phyloP scores from a whole-genome alignment of 78 protist species.

The Guillardia theta region DNA sequence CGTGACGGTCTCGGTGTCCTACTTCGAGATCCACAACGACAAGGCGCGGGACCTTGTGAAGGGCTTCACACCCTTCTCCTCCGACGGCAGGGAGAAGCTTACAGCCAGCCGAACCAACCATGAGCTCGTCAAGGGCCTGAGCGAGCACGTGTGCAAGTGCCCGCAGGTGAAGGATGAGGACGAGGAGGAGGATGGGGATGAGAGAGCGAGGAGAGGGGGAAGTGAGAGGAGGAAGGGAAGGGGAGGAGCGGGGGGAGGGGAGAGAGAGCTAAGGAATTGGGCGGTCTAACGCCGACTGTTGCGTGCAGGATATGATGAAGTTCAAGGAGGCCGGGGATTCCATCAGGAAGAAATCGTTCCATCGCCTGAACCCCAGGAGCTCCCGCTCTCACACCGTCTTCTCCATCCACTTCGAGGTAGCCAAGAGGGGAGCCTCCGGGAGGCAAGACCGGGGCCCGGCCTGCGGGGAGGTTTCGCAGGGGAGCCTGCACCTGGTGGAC shows the following conservation, averaged over 20 bases:
- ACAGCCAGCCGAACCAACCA: no score
- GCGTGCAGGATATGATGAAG: background rate
- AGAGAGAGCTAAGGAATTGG: no score
- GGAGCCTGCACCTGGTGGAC: background rate
- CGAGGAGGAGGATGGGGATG: no score
- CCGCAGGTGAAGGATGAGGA: no score
- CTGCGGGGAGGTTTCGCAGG: background rate
- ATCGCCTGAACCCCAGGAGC: background rate
- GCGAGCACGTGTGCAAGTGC: no score
- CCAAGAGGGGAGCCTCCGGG: background rate
- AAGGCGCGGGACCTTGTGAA: background rate
- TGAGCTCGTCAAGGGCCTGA: no score
- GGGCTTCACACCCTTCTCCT: no score
- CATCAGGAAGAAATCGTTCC: background rate
- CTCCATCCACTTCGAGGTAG: background rate
- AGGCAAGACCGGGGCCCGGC: background rate
- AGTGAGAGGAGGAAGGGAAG: background rate
- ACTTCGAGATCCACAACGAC: background rate
- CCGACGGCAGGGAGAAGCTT: no score
- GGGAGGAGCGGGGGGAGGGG: background rate
- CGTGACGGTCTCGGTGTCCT: background rate
- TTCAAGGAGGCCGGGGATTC: background rate
- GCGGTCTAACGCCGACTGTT: no score
- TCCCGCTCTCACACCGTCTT: background rate
- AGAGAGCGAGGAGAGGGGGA: no score